Conservation (phyloP, 306 rosid genomes). For the Pterocarpus macrocarpus region DNA sequence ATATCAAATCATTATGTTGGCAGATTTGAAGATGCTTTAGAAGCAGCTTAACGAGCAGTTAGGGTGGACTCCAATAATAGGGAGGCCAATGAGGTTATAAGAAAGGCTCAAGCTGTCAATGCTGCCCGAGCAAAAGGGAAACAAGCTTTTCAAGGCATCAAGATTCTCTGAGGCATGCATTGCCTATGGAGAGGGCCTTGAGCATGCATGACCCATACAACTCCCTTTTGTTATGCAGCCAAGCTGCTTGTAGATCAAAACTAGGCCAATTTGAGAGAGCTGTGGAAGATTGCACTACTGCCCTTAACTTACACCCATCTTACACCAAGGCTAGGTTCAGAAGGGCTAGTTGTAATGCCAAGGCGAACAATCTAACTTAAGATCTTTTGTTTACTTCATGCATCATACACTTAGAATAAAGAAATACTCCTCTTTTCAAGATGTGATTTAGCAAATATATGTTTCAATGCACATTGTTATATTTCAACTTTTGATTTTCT, state of each 20-base stretch:
- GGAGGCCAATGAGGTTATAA: slow-evolving; percentile 61
- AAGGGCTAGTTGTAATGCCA: slow-evolving; percentile 86
- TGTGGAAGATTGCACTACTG: slow-evolving; percentile 72
- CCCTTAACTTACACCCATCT: slow-evolving; percentile 75
- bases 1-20: not conserved
- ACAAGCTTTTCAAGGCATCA: slow-evolving; percentile 72
- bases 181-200: slow-evolving; percentile 86
- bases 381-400: not conserved
- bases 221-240: slow-evolving; percentile 75
- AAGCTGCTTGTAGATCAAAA: slow-evolving; percentile 82
- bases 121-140: slow-evolving; percentile 81
- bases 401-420: not conserved
- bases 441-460: not conserved
- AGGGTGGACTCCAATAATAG: slow-evolving; percentile 72
- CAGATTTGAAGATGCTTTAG: slow-evolving; percentile 84
- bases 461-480: not conserved
- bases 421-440: not conserved
- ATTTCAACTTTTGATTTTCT: not conserved
- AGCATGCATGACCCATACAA: slow-evolving; percentile 65
- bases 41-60: slow-evolving; percentile 65
- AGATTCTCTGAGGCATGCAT: slow-evolving; percentile 78
- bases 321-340: slow-evolving; percentile 83
- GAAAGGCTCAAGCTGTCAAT: slow-evolving; percentile 59
- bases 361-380: slow-evolving; percentile 55
- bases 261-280: slow-evolving; percentile 75